phyloP scores from a whole-genome alignment of 2,329 filamentous ascomycete genomes.

The Elsinoe australis region DNA sequence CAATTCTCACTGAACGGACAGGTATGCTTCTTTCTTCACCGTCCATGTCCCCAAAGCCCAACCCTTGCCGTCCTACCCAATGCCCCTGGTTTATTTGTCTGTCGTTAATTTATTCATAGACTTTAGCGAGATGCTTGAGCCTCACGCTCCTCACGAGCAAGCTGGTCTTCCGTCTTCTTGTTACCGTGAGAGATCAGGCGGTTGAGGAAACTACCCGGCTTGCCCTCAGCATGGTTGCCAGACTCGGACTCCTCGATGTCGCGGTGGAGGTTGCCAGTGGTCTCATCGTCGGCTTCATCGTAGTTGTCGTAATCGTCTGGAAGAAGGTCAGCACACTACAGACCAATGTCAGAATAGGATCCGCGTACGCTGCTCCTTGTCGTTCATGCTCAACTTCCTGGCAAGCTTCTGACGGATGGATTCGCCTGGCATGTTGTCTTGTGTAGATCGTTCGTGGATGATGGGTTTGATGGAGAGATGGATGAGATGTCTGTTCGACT shows the following conservation, averaged over 20 bases:
- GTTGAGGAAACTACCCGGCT: constrained; percentile 32
- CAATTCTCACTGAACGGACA: too few species aligned
- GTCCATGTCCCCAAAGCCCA: background rate
- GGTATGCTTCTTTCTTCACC: background rate
- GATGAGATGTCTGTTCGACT: background rate
- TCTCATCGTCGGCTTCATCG: constrained; percentile 33
- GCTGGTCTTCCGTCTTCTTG: constrained; percentile 35
- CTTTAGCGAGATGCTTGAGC: background rate
- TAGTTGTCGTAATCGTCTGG: constrained; percentile 25
- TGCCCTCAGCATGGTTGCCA: constrained; percentile 27
- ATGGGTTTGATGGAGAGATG: background rate
- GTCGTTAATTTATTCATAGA: background rate
- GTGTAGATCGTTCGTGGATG: background rate
- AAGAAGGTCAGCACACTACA: background rate
- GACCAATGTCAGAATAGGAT: too few species aligned
- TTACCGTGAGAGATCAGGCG: constrained; percentile 34
- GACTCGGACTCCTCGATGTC: constrained; percentile 31
- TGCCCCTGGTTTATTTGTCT: constrained; percentile 2
- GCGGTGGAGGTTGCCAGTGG: constrained; percentile 30
- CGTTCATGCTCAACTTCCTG: constrained; percentile 32
- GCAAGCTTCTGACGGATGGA: constrained; percentile 31
- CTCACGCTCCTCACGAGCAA: constrained; percentile 22
- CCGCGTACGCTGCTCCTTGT: constrained; percentile 34
- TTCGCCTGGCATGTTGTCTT: constrained; percentile 27
- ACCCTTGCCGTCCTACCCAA: constrained; percentile 3